These are phyloP conservation scores for Puccinia sorghi DNA, from an alignment of 1,284 basidiomycete species.

Conservation along the genomic window DNA sequence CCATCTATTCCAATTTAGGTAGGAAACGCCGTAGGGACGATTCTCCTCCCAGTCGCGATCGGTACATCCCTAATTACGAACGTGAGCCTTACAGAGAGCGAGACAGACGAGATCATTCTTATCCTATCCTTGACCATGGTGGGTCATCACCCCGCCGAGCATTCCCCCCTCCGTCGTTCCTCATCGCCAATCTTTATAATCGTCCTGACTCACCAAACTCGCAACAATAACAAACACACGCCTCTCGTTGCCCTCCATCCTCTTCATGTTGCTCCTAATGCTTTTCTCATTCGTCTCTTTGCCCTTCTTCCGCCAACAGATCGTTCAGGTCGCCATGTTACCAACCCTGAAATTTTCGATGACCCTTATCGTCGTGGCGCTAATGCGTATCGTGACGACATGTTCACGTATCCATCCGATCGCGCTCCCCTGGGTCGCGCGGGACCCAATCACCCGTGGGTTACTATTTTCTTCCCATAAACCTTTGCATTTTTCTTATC, in stretches of 20 bases:
- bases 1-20: slow-evolving; percentile 9
- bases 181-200: not conserved
- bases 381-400: slow-evolving; percentile 40
- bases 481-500: not conserved
- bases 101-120: slow-evolving; percentile 30
- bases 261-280: not conserved
- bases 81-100: slow-evolving; percentile 49
- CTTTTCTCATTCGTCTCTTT: not conserved
- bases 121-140: slow-evolving; percentile 40
- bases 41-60: slow-evolving; percentile 43
- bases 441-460: slow-evolving; percentile 29
- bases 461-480: not conserved
- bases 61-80: slow-evolving; percentile 50
- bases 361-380: slow-evolving; percentile 47
- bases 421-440: not conserved
- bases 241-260: not conserved
- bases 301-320: slow-evolving; percentile 6
- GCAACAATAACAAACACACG: not conserved
- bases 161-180: not conserved
- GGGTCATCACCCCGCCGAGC: slow-evolving; percentile 11
- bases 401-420: slow-evolving; percentile 30
- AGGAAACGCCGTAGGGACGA: slow-evolving; percentile 46
- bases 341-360: slow-evolving; percentile 28
- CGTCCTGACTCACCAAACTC: not conserved
- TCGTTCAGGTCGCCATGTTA: slow-evolving; percentile 26